phyloP scores from a whole-genome alignment of 2,329 filamentous ascomycete species.

The Massarina eburnea region DNA sequence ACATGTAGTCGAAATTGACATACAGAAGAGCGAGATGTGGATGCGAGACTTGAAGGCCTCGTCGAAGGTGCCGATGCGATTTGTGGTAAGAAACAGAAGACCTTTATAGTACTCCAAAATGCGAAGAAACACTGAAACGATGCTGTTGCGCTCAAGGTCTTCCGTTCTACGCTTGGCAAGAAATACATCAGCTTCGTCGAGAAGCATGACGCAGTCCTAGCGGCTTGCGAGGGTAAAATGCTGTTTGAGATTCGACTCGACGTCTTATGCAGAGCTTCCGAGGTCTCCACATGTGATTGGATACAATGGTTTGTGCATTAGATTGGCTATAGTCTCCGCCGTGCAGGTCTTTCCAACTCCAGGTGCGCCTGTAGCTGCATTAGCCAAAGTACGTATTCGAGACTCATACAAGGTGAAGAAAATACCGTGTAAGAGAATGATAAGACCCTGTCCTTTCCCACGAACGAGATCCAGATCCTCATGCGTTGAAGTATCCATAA shows the following conservation, averaged over 20 bases:
- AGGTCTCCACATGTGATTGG: constrained; percentile 53
- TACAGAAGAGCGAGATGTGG: constrained; percentile 1
- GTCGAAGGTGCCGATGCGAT: constrained; percentile 25
- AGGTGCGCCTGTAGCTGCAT: constrained; percentile 40
- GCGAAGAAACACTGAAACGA: constrained; percentile 45
- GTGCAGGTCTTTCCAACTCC: constrained; percentile 9
- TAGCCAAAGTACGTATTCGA: neutral
- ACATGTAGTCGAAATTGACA: neutral
- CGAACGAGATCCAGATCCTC: constrained; percentile 6
- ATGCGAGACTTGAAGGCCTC: constrained; percentile 20
- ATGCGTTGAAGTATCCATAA: constrained; percentile 49
- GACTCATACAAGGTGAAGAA: neutral
- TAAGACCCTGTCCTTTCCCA: constrained; percentile 10
- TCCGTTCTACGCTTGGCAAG: constrained; percentile 50
- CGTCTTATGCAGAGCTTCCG: constrained; percentile 42
- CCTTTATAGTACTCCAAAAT: constrained; percentile 74
- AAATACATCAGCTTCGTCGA: constrained; percentile 59
- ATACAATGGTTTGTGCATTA: constrained; percentile 47
- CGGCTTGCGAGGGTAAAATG: constrained; percentile 53
- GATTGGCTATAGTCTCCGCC: constrained; percentile 8
- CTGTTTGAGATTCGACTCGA: constrained; percentile 51
- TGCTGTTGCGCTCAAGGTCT: constrained; percentile 53
- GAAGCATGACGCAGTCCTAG: constrained; percentile 56
- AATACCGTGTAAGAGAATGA: constrained; percentile 7
- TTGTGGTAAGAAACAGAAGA: constrained; percentile 17